These are phyloP conservation scores for Zostera marina DNA, from an alignment of 116 monocot species.

Conservation along the genomic window DNA sequence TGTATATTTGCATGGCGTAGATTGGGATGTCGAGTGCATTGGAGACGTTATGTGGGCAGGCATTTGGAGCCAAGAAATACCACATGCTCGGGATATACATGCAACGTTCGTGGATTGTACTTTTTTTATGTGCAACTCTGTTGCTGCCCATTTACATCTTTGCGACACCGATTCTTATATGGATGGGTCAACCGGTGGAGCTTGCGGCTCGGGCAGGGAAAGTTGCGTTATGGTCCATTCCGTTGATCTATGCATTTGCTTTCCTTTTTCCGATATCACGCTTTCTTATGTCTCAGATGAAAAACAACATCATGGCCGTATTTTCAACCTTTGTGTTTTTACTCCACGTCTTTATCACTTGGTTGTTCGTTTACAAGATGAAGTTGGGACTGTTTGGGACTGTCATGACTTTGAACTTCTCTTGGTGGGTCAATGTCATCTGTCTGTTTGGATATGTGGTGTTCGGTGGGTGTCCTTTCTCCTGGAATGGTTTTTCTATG, in stretches of 20 bases:
- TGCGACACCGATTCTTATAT: constrained; percentile 23
- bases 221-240: background rate
- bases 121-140: constrained; percentile 8
- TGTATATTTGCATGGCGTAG: constrained; percentile 14
- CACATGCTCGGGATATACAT: constrained; percentile 34
- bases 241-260: background rate
- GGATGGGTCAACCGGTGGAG: background rate
- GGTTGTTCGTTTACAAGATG: constrained; percentile 24
- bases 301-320: constrained; percentile 11
- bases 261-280: background rate
- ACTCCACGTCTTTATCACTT: constrained; percentile 26
- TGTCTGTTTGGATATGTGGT: constrained; percentile 34
- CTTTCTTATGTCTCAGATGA: constrained; percentile 25
- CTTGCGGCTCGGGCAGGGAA: constrained; percentile 3
- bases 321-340: constrained; percentile 8
- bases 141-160: constrained; percentile 17
- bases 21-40: constrained; percentile 47
- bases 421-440: constrained; percentile 44
- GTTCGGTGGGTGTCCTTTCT: constrained; percentile 33
- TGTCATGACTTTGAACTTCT: constrained; percentile 30
- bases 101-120: constrained; percentile 40
- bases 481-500: constrained; percentile 61
- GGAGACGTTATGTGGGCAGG: constrained; percentile 48
- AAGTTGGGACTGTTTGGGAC: too few species aligned
- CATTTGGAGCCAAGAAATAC: constrained; percentile 23